phyloP scores from a whole-genome alignment of 2,329 filamentous ascomycete species.

The Alternaria ventricosa region DNA sequence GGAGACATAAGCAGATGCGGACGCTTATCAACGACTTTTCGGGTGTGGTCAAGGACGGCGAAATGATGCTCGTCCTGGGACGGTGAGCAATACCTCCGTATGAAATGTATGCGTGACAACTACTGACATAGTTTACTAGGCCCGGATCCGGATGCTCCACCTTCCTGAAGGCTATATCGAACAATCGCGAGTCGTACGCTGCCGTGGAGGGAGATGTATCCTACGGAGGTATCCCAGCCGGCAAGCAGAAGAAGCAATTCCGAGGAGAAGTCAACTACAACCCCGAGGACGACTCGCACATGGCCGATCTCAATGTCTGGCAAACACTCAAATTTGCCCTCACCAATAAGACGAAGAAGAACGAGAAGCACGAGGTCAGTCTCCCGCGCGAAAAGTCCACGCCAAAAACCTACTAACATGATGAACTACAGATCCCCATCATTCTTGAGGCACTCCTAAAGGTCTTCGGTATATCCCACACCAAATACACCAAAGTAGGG shows the following conservation, averaged over 20 bases:
- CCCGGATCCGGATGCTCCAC: constrained; percentile 79
- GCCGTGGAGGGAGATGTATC: constrained; percentile 71
- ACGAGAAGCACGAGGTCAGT: constrained; percentile 59
- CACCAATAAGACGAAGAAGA: constrained; percentile 75
- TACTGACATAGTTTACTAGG: neutral
- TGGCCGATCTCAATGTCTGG: constrained; percentile 76
- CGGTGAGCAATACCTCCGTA: constrained; percentile 39
- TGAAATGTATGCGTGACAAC: neutral
- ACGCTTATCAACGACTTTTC: constrained; percentile 71
- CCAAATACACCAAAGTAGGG: constrained; percentile 76
- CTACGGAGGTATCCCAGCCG: constrained; percentile 74
- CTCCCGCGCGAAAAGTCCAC: neutral
- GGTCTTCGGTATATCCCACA: constrained; percentile 81
- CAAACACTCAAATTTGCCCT: constrained; percentile 79
- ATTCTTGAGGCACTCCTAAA: constrained; percentile 74
- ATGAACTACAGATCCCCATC: constrained; percentile 60
- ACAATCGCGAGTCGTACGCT: constrained; percentile 70
- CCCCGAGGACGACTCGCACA: constrained; percentile 77
- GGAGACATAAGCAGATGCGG: constrained; percentile 57
- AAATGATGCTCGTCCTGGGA: constrained; percentile 77
- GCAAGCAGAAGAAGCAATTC: constrained; percentile 71
- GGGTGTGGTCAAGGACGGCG: constrained; percentile 70
- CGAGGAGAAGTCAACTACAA: constrained; percentile 81
- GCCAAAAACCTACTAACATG: neutral
- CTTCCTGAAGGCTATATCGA: constrained; percentile 77